phyloP scores from a whole-genome alignment of 2,329 filamentous ascomycete species.

The Xylariaceae sp. region DNA sequence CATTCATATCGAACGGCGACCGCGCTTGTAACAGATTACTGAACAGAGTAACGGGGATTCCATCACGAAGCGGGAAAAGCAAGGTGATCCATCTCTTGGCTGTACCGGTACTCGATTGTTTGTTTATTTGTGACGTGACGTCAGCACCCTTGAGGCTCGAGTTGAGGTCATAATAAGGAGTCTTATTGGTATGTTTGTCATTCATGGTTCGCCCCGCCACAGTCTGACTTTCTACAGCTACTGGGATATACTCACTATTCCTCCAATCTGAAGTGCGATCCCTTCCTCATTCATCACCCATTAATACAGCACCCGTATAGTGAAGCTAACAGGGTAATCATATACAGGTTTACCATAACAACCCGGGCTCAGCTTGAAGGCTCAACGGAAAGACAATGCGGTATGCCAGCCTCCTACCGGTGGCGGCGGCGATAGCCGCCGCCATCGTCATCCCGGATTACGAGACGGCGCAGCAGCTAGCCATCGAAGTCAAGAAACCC shows the following conservation, averaged over 20 bases:
- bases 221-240: not conserved
- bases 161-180: not conserved
- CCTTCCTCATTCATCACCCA: too few species aligned
- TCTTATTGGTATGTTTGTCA: too few species aligned
- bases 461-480: slow-evolving; percentile 27
- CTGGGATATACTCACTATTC: not conserved
- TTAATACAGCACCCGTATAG: too few species aligned
- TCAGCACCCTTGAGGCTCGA: not conserved
- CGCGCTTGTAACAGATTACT: too few species aligned
- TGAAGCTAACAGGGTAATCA: too few species aligned
- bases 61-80: too few species aligned
- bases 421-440: slow-evolving; percentile 10
- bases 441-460: slow-evolving; percentile 31
- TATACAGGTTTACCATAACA: too few species aligned
- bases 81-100: not conserved
- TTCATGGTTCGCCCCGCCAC: not conserved
- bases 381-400: slow-evolving; percentile 13
- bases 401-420: slow-evolving; percentile 17
- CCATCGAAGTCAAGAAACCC: slow-evolving; percentile 22
- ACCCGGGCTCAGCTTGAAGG: not conserved
- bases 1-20: too few species aligned
- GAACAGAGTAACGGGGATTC: too few species aligned
- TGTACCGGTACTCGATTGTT: not conserved
- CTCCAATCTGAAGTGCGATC: too few species aligned
- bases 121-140: not conserved